Conservation (phyloP, 805 yeast genomes). For the Lipomyces japonicus region DNA sequence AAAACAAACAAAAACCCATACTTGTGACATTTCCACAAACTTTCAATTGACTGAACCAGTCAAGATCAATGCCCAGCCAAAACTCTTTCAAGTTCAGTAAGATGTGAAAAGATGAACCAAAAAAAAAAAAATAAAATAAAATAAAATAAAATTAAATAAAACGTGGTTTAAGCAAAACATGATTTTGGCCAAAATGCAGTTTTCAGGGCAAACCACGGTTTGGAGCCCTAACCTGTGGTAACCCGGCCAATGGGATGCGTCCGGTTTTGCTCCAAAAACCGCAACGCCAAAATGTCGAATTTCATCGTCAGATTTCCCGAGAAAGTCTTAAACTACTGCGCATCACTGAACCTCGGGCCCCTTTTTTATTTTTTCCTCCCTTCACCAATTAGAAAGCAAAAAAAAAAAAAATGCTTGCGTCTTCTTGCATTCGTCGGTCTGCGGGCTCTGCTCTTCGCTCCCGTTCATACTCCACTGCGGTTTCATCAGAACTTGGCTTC, state of each 20-base stretch:
- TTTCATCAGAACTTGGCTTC: slow-evolving; percentile 33
- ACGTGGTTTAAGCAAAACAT: neutral
- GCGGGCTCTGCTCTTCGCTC: slow-evolving; percentile 22
- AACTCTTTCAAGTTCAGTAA: too few species aligned
- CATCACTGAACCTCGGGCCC: too few species aligned
- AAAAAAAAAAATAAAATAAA: too few species aligned
- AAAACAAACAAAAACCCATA: neutral
- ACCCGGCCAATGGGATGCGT: slow-evolving; percentile 2
- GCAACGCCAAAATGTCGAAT: too few species aligned
- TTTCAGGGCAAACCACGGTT: neutral
- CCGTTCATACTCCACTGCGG: slow-evolving; percentile 31
- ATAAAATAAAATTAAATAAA: too few species aligned
- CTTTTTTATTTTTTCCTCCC: too few species aligned
- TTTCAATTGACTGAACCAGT: too few species aligned
- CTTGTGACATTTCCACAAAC: slow-evolving; percentile 22
- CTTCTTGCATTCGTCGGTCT: slow-evolving; percentile 4
- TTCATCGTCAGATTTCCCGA: too few species aligned
- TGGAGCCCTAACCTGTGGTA: slow-evolving; percentile 4
- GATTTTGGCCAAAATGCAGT: neutral
- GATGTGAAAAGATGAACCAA: too few species aligned
- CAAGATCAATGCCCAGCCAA: too few species aligned
- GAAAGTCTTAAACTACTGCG: too few species aligned
- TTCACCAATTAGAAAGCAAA: too few species aligned
- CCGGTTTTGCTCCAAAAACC: slow-evolving; percentile 8
- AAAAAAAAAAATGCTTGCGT: slow-evolving; percentile 3